Conservation (phyloP, 2,329 filamentous ascomycete genomes). For the Teratosphaeria gauchensis region DNA sequence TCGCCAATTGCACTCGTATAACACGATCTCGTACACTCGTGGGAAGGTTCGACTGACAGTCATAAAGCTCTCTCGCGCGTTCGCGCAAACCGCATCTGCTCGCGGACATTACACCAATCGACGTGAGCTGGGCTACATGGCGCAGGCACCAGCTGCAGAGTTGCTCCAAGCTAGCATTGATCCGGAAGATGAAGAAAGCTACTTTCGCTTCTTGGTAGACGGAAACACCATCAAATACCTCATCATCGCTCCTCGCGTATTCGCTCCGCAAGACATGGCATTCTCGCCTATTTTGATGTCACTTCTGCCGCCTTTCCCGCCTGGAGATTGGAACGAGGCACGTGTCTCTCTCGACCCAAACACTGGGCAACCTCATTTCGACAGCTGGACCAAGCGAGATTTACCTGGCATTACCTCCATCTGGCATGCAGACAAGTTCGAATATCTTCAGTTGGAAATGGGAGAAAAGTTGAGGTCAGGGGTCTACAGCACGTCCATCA, state of each 20-base stretch:
- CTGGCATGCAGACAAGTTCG: constrained; percentile 28
- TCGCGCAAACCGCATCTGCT: background rate
- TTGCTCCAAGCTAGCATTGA: constrained; percentile 12
- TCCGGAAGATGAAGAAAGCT: constrained; percentile 16
- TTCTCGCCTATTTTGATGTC: constrained; percentile 21
- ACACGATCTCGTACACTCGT: no score
- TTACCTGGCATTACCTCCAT: constrained; percentile 26
- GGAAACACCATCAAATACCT: constrained; percentile 33
- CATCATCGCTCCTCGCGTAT: constrained; percentile 28
- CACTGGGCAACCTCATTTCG: constrained; percentile 15
- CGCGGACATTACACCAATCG: background rate
- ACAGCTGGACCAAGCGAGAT: background rate
- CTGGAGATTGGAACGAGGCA: constrained; percentile 34
- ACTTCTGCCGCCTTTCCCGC: constrained; percentile 29
- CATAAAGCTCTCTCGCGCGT: no score
- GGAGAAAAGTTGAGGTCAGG: constrained; percentile 6
- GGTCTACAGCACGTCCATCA: constrained; percentile 11
- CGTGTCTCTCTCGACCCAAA: constrained; percentile 22
- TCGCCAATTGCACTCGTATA: no score
- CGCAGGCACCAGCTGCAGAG: background rate
- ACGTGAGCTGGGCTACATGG: no score
- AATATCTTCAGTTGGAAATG: constrained; percentile 27
- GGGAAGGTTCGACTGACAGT: no score
- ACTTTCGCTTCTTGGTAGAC: constrained; percentile 32
- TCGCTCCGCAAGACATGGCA: constrained; percentile 23